Evolutionary conservation across 768 basidiomycete genomes (phyloP).

Genomic region (Rhizopogon vulgaris): DNA sequence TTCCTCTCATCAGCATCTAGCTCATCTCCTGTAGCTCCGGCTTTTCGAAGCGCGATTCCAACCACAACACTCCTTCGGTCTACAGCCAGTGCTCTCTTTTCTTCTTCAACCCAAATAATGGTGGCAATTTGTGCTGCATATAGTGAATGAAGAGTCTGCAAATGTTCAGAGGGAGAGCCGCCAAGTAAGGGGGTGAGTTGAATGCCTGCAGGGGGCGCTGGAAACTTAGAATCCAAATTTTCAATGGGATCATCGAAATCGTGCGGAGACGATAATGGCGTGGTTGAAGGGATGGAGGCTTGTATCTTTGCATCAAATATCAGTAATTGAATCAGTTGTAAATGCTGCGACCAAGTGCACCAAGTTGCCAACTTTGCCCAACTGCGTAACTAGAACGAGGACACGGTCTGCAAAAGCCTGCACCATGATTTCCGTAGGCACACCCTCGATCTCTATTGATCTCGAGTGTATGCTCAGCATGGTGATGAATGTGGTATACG

Average conservation of each 20-base stretch:
- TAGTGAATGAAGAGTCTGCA: constrained; percentile 67
- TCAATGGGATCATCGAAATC: constrained; percentile 26
- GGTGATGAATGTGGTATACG: neutral
- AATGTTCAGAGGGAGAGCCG: constrained; percentile 57
- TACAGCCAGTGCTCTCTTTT: constrained; percentile 32
- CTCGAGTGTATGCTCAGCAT: constrained; percentile 34
- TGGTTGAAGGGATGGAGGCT: constrained; percentile 64
- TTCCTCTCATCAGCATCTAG: constrained; percentile 35
- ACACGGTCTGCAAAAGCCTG: constrained; percentile 77
- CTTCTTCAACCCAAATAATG: constrained; percentile 61
- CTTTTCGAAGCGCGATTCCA: constrained; percentile 59
- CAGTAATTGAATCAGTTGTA: neutral
- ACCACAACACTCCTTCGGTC: constrained; percentile 61
- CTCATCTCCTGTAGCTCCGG: constrained; percentile 19
- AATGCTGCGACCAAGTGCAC: constrained; percentile 34
- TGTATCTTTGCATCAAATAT: constrained; percentile 53
- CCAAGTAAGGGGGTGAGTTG: constrained; percentile 78
- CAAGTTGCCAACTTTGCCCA: constrained; percentile 85
- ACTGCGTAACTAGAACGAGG: constrained; percentile 84
- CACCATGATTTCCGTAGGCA: constrained; percentile 66
- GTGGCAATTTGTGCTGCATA: constrained; percentile 88
- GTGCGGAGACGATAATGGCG: constrained; percentile 34
- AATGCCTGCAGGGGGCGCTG: constrained; percentile 64
- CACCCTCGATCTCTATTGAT: constrained; percentile 46
- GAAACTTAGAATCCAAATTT: constrained; percentile 33